These are phyloP conservation scores for Trichophyton benhamiae DNA, from an alignment of 2,329 filamentous ascomycete species.

Conservation along the genomic window DNA sequence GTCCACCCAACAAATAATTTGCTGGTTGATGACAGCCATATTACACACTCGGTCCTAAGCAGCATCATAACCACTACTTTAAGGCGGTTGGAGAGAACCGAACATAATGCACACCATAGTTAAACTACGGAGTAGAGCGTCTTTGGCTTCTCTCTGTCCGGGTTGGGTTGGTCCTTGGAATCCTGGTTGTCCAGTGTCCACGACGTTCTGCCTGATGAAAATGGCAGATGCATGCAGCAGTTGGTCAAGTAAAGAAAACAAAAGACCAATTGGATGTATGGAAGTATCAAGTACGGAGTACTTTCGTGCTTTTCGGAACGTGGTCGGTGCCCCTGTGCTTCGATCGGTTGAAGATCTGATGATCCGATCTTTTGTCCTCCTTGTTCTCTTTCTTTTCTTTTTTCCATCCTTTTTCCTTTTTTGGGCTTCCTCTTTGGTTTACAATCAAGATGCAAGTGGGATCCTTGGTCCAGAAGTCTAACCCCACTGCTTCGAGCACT, in stretches of 20 bases:
- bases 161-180: neutral
- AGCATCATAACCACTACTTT: neutral
- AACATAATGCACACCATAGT: neutral
- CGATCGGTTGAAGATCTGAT: neutral
- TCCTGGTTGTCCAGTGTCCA: neutral
- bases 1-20: neutral
- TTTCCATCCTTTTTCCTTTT: neutral
- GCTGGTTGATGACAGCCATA: neutral
- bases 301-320: neutral
- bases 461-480: neutral
- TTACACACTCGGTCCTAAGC: neutral
- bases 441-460: neutral
- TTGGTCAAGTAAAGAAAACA: neutral
- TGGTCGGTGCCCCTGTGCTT: neutral
- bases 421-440: neutral
- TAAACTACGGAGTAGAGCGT: neutral
- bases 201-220: neutral
- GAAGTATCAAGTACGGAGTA: neutral
- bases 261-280: neutral
- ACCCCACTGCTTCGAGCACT: neutral
- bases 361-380: neutral
- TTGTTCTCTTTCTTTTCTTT: neutral
- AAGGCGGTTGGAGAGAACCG: neutral
- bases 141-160: neutral
- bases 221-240: neutral